Evolutionary conservation across 345 rosid genomes (phyloP).

Genomic region (Eucalyptus marginata): DNA sequence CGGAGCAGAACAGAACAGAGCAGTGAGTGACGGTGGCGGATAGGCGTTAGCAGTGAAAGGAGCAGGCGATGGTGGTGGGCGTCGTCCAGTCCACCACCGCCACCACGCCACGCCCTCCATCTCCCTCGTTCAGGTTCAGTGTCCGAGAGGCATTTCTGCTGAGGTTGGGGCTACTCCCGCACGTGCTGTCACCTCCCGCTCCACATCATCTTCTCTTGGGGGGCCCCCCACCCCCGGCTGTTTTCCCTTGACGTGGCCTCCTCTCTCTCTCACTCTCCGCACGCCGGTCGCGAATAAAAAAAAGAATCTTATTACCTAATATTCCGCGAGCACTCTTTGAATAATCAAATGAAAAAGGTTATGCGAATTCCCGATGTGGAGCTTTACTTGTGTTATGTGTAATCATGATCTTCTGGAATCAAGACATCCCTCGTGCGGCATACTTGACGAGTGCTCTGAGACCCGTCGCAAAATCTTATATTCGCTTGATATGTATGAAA

Average conservation of each 20-base stretch:
- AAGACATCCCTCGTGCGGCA: neutral
- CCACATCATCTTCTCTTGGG: neutral
- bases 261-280: neutral
- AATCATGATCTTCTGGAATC: neutral
- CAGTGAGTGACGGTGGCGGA: neutral
- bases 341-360: neutral
- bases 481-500: neutral
- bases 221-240: neutral
- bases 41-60: neutral
- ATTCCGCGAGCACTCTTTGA: neutral
- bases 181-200: neutral
- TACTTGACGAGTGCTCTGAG: neutral
- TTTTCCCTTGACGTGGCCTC: neutral
- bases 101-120: neutral
- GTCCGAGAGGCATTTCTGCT: neutral
- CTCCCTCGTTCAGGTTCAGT: neutral
- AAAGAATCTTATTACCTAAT: neutral
- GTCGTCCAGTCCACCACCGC: neutral
- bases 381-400: neutral
- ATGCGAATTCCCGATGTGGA: neutral
- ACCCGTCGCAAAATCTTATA: neutral
- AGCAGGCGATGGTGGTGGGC: neutral
- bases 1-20: neutral
- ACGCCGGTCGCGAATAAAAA: neutral
- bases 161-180: neutral